Conservation (phyloP, 768 basidiomycete species). For the Filobasidium floriforme region DNA sequence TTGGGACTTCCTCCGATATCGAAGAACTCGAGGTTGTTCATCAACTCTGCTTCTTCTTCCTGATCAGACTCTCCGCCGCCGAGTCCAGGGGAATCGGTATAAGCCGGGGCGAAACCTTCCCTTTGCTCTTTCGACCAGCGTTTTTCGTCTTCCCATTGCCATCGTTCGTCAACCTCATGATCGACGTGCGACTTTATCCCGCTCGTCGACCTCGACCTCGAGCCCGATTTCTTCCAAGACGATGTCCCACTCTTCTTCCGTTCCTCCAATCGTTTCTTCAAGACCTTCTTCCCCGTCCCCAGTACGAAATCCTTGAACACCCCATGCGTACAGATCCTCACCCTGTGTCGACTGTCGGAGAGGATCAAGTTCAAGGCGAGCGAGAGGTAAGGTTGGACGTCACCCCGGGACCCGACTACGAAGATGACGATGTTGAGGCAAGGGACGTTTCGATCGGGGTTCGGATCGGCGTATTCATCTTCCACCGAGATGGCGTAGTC, state of each 20-base stretch:
- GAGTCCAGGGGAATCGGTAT: background rate
- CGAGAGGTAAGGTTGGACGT: constrained; percentile 62
- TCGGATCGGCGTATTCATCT: constrained; percentile 48
- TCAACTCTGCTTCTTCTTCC: constrained; percentile 7
- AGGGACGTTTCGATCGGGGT: constrained; percentile 42
- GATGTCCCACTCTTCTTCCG: constrained; percentile 20
- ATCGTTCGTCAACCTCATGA: constrained; percentile 15
- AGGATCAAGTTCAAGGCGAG: constrained; percentile 51
- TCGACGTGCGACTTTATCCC: background rate
- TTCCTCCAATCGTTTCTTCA: background rate
- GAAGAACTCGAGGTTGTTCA: constrained; percentile 52
- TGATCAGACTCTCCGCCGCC: background rate
- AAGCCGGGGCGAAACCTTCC: background rate
- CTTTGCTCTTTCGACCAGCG: background rate
- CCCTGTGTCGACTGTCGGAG: constrained; percentile 52
- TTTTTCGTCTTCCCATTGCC: constrained; percentile 24
- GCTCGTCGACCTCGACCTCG: background rate
- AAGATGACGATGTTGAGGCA: constrained; percentile 57
- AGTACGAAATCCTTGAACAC: constrained; percentile 56
- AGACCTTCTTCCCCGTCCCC: constrained; percentile 34
- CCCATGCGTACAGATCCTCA: constrained; percentile 59
- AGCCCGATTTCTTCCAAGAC: constrained; percentile 10
- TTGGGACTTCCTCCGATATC: constrained; percentile 59
- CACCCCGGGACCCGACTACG: constrained; percentile 62
- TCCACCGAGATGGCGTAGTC: constrained; percentile 50